Conservation (phyloP, 768 basidiomycete species). For the Asterophora parasitica region DNA sequence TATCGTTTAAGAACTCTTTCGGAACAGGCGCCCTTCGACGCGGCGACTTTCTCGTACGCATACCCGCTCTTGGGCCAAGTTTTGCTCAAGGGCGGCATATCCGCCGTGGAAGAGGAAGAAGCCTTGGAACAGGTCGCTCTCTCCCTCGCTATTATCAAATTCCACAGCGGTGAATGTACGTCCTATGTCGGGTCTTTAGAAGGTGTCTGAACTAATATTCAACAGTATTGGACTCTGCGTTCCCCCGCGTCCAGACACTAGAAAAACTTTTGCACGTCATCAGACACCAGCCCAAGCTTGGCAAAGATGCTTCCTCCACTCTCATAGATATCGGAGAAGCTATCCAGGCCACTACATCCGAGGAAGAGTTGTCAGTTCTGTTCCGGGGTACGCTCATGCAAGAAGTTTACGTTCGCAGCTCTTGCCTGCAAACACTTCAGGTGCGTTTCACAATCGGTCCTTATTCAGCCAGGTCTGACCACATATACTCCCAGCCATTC, state of each 20-base stretch:
- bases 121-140: conserved; percentile 76
- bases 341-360: conserved; percentile 58
- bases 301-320: conserved; percentile 77
- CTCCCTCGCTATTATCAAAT: conserved; percentile 61
- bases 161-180: conserved; percentile 72
- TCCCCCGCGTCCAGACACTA: conserved; percentile 71
- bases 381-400: conserved; percentile 75
- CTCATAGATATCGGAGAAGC: conserved; percentile 80
- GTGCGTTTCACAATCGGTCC: conserved; percentile 31
- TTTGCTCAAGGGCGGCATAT: conserved; percentile 63
- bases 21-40: conserved; percentile 78
- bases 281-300: conserved; percentile 70
- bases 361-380: conserved; percentile 60
- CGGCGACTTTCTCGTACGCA: conserved; percentile 78
- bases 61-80: conserved; percentile 73
- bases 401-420: conserved; percentile 82
- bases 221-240: conserved; percentile 63
- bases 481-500: conserved; percentile 55
- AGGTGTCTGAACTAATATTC: not conserved
- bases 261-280: conserved; percentile 69
- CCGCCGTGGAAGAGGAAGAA: conserved; percentile 63
- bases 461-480: not conserved
- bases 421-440: conserved; percentile 88
- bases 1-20: conserved; percentile 79
- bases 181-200: conserved; percentile 8